Conservation (phyloP, 139 green algal species). For the Auxenochlorella protothecoides region DNA sequence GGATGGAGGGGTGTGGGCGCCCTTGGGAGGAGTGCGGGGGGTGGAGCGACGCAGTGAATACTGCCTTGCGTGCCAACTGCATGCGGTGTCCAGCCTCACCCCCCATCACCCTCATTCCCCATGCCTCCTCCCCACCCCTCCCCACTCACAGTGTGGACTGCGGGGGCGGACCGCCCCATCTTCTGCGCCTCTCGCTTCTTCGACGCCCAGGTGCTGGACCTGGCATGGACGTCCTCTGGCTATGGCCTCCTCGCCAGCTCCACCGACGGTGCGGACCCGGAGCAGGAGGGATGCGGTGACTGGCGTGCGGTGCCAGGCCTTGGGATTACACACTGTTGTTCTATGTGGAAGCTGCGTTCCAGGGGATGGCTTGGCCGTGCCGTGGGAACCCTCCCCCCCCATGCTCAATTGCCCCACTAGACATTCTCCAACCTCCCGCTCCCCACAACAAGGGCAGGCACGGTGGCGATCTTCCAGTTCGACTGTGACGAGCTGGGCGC, state of each 20-base stretch:
- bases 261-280: constrained; percentile 35
- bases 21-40: neutral
- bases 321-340: no score
- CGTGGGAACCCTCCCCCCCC: no score
- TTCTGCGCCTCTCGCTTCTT: constrained; percentile 27
- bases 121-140: neutral
- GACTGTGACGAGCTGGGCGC: constrained; percentile 42
- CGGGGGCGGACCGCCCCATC: constrained; percentile 4
- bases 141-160: constrained; percentile 15
- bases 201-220: constrained; percentile 49
- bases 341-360: no score
- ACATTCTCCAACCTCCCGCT: no score
- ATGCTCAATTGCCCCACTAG: no score
- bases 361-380: no score
- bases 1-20: neutral
- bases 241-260: constrained; percentile 57
- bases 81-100: no score
- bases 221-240: constrained; percentile 77
- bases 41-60: neutral
- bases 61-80: no score
- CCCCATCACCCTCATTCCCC: no score
- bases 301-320: no score
- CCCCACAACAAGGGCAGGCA: constrained; percentile 19
- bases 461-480: constrained; percentile 45
- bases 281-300: no score